Evolutionary conservation across 176 grass and related monocot genomes (phyloP).

Genomic region (Elymus sibiricus): DNA sequence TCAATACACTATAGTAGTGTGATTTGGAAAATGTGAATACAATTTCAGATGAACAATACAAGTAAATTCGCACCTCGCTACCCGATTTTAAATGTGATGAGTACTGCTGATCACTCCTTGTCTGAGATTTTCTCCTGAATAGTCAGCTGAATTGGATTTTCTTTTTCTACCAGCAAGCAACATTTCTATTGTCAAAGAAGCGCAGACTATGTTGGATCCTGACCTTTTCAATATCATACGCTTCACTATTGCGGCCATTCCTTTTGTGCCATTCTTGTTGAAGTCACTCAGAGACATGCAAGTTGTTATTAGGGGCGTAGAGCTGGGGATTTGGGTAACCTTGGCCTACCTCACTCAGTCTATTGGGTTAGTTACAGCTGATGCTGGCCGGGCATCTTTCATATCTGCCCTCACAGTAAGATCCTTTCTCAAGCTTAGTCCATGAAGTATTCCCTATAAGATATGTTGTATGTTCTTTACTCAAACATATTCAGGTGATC

Average conservation of each 20-base stretch:
- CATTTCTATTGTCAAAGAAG: constrained; percentile 54
- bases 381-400: constrained; percentile 49
- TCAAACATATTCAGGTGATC: constrained; percentile 41
- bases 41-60: neutral
- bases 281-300: constrained; percentile 41
- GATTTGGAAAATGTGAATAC: neutral
- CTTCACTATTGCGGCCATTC: constrained; percentile 48
- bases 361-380: constrained; percentile 44
- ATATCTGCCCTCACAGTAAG: constrained; percentile 57
- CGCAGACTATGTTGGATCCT: constrained; percentile 43
- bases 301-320: constrained; percentile 31
- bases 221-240: constrained; percentile 55
- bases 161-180: constrained; percentile 48
- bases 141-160: constrained; percentile 4
- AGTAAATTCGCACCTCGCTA: neutral
- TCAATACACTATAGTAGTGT: neutral
- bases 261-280: constrained; percentile 41
- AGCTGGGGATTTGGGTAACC: constrained; percentile 53
- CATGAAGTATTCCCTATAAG: neutral
- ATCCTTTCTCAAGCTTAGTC: constrained; percentile 5
- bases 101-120: neutral
- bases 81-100: neutral
- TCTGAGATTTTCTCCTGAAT: neutral
- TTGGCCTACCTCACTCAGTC: constrained; percentile 55
- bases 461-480: constrained; percentile 22